Percentiles rank a stretch among this genome's conserved stretches.
phyloP scores from a whole-genome alignment of 352 stramenopile genomes.

The Globisporangium heterothallicum region DNA sequence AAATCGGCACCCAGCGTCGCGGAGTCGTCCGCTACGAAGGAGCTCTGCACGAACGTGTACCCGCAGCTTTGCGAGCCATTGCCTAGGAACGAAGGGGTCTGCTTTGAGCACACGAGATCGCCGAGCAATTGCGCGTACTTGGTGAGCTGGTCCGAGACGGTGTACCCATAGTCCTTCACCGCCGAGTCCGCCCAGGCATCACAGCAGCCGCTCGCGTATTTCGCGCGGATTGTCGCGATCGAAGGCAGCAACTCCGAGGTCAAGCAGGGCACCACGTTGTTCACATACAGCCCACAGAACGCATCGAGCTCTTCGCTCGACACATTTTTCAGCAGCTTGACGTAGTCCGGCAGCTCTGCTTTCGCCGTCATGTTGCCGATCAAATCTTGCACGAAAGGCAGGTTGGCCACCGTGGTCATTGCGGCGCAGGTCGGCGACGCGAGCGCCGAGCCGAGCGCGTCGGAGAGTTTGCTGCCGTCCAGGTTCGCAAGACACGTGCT shows the following conservation, averaged over 20 bases:
- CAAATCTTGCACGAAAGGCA: constrained; percentile 38
- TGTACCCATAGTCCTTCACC: constrained; percentile 45
- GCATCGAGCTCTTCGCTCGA: constrained; percentile 34
- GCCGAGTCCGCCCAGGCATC: constrained; percentile 37
- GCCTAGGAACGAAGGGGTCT: constrained; percentile 34
- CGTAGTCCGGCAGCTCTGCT: constrained; percentile 19
- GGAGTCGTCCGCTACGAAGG: constrained; percentile 20
- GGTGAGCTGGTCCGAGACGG: constrained; percentile 48
- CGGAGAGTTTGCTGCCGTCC: constrained; percentile 39
- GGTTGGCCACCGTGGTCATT: constrained; percentile 25
- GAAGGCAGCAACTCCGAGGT: constrained; percentile 46
- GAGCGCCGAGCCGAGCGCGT: constrained; percentile 28
- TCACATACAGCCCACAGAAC: constrained; percentile 45
- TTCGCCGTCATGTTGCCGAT: constrained; percentile 31
- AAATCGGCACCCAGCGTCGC: constrained; percentile 30
- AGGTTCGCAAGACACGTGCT: constrained; percentile 58
- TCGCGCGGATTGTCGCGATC: constrained; percentile 41
- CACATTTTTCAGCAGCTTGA: constrained; percentile 24
- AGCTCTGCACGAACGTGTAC: constrained; percentile 40
- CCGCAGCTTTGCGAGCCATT: constrained; percentile 44
- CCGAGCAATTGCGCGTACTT: constrained; percentile 50
- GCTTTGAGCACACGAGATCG: constrained; percentile 43
- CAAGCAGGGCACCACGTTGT: constrained; percentile 42
- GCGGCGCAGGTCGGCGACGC: constrained; percentile 27
- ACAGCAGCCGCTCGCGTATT: constrained; percentile 46